phyloP scores from a whole-genome alignment of 164 flowering plant genomes.

The Liriodendron chinense region DNA sequence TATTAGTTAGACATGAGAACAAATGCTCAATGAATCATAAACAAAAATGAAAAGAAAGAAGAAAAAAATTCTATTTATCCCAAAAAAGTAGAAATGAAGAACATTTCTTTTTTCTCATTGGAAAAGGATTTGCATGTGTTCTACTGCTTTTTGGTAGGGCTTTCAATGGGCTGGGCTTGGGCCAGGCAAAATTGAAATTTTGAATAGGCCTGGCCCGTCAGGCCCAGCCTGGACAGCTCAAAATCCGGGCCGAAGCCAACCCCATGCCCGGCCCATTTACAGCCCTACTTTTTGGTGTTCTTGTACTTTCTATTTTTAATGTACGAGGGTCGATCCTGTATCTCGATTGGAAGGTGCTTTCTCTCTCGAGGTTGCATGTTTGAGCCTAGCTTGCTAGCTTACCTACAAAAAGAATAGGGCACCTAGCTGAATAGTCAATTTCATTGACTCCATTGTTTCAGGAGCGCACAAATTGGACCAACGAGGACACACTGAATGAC shows the following conservation, averaged over 20 bases:
- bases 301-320: no score
- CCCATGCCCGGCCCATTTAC: no score
- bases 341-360: not conserved
- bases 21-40: not conserved
- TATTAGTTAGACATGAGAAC: not conserved
- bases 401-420: not conserved
- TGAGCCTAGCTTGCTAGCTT: not conserved
- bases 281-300: no score
- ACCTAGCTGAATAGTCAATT: not conserved
- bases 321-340: not conserved
- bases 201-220: no score
- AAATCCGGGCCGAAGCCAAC: no score
- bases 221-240: no score
- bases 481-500: slow-evolving; percentile 93
- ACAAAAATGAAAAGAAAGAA: not conserved
- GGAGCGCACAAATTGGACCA: slow-evolving; percentile 99
- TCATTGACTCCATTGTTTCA: slow-evolving; percentile 22
- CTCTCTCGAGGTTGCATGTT: not conserved
- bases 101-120: no score
- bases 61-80: not conserved
- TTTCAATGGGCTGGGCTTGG: no score
- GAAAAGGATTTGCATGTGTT: no score
- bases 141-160: no score
- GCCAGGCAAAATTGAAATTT: no score
- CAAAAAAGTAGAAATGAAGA: not conserved